A percentile compares a stretch with the other conserved stretches of the same genome.
Conservation (phyloP, 495 filamentous ascomycete species). For the Podospora comata region DNA sequence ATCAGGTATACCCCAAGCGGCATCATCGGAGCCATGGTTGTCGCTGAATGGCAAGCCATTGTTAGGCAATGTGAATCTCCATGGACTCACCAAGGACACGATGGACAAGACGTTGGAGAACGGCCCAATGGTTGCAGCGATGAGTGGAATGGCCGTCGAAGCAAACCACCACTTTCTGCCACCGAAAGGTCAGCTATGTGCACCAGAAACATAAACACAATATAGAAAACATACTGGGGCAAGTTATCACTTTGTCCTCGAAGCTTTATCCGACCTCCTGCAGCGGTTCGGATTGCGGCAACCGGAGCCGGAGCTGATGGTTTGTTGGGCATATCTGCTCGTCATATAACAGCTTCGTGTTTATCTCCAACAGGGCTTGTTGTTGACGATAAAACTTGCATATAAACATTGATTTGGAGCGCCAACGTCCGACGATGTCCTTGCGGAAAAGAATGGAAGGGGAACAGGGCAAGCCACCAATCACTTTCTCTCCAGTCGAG, state of each 20-base stretch:
- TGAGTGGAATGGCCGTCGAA: slow-evolving; percentile 69
- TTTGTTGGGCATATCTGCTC: background rate
- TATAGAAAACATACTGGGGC: slow-evolving; percentile 32
- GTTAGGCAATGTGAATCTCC: slow-evolving; percentile 49
- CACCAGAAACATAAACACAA: background rate
- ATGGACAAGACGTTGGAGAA: slow-evolving; percentile 77
- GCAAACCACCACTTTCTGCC: slow-evolving; percentile 66
- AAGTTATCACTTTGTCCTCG: slow-evolving; percentile 37
- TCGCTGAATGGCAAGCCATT: slow-evolving; percentile 38
- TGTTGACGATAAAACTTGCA: too few species aligned
- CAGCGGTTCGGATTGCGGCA: slow-evolving; percentile 13
- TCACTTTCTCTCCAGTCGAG: background rate
- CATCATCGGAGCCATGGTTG: slow-evolving; percentile 40
- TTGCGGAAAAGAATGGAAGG: background rate
- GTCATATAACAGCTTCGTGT: background rate
- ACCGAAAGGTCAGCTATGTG: background rate
- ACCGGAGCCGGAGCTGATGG: background rate
- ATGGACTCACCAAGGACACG: slow-evolving; percentile 64
- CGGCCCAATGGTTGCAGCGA: slow-evolving; percentile 69
- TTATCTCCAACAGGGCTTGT: too few species aligned
- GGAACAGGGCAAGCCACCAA: background rate
- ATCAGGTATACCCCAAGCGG: slow-evolving; percentile 51
- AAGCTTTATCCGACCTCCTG: slow-evolving; percentile 28
- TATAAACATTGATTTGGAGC: too few species aligned
- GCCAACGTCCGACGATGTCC: background rate